Percentiles rank a stretch among this genome's conserved stretches.
Conservation (phyloP, 371 early-diverging fungal species). For the Mortierella sp. region DNA sequence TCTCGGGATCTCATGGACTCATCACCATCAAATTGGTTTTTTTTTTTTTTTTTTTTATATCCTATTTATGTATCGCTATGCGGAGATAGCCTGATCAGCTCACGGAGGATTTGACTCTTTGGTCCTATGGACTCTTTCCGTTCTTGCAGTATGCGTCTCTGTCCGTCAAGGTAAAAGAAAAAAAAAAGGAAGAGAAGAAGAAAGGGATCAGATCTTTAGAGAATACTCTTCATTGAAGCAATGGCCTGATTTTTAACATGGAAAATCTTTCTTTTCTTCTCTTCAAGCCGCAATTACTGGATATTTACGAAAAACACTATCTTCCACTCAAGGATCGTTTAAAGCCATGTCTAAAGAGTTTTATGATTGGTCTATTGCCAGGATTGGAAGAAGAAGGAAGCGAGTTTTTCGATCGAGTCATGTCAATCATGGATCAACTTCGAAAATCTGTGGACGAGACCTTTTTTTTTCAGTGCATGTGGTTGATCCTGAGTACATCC, state of each 20-base stretch:
- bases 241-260: background rate
- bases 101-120: slow-evolving; percentile 84
- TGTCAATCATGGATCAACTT: slow-evolving; percentile 76
- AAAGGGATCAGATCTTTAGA: too few relatives aligned
- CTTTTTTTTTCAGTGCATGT: slow-evolving; percentile 85
- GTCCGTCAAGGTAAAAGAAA: slow-evolving; percentile 75
- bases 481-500: slow-evolving; percentile 80
- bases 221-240: background rate
- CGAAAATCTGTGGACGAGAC: slow-evolving; percentile 73
- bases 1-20: background rate
- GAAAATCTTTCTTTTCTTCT: background rate
- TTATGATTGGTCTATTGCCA: slow-evolving; percentile 86
- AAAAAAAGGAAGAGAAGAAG: background rate
- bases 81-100: slow-evolving; percentile 78
- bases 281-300: slow-evolving; percentile 78
- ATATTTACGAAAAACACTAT: slow-evolving; percentile 78
- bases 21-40: slow-evolving; percentile 1
- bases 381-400: slow-evolving; percentile 92
- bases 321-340: slow-evolving; percentile 77
- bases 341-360: slow-evolving; percentile 80
- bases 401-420: slow-evolving; percentile 84
- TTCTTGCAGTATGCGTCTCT: slow-evolving; percentile 89
- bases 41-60: background rate
- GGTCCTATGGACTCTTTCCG: slow-evolving; percentile 92
- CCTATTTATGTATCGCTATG: too few relatives aligned